Evolutionary conservation across 2,329 filamentous ascomycete genomes (phyloP).

Genomic region (Diaporthe citrichinensis): DNA sequence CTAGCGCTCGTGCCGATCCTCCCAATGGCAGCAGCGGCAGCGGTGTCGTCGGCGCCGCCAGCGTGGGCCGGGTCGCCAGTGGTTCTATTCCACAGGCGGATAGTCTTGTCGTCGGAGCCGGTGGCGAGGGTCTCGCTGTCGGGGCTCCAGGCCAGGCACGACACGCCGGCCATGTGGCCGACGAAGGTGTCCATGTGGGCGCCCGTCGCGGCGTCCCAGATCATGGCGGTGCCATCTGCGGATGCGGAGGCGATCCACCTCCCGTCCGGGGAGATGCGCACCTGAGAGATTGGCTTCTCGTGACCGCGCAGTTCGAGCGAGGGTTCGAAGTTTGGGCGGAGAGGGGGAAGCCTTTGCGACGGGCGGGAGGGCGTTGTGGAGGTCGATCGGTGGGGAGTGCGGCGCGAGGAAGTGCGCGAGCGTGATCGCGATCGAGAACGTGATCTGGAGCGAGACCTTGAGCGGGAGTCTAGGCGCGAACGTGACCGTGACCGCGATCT

Average conservation of each 20-base stretch:
- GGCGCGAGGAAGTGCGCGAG: constrained; percentile 48
- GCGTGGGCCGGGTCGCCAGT: constrained; percentile 61
- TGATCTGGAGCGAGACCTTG: constrained; percentile 45
- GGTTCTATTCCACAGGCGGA: constrained; percentile 88
- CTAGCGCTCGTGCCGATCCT: constrained; percentile 40
- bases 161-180: constrained; percentile 93
- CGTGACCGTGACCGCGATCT: constrained; percentile 46
- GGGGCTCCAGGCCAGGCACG: constrained; percentile 93
- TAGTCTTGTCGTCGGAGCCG: constrained; percentile 95
- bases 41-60: constrained; percentile 43
- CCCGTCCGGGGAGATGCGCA: constrained; percentile 92
- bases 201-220: constrained; percentile 88
- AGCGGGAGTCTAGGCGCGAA: constrained; percentile 46
- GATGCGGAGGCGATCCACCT: constrained; percentile 91
- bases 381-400: constrained; percentile 39
- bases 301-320: constrained; percentile 84
- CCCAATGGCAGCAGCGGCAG: constrained; percentile 38
- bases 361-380: constrained; percentile 41
- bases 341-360: constrained; percentile 65
- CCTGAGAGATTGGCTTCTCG: constrained; percentile 82
- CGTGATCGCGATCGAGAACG: constrained; percentile 40
- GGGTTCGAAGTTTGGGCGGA: constrained; percentile 76
- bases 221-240: constrained; percentile 90
- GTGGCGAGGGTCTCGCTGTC: constrained; percentile 90
- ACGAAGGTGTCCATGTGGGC: constrained; percentile 89